Percentiles rank a stretch among this genome's conserved stretches.
Conservation (phyloP, 1,284 basidiomycete species). For the Uromyces viciae-fabae region DNA sequence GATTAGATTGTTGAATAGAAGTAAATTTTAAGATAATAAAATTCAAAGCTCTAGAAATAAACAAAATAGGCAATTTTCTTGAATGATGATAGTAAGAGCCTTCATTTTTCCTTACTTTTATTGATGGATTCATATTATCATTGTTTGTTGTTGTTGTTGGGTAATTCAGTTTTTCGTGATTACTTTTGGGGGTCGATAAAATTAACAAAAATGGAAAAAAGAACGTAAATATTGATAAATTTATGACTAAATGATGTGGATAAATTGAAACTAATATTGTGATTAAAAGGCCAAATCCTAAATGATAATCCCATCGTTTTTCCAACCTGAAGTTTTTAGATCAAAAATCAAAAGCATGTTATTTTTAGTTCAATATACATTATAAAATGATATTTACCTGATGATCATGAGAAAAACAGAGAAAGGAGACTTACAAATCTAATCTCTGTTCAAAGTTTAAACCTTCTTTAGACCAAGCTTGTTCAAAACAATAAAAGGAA, state of each 20-base stretch:
- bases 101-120: too few species aligned
- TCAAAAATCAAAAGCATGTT: not conserved
- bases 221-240: constrained; percentile 28
- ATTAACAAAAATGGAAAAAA: constrained; percentile 34
- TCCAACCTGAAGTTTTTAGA: not conserved
- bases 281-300: constrained; percentile 24
- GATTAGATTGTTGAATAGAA: not conserved
- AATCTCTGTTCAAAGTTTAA: constrained; percentile 1
- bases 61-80: not conserved
- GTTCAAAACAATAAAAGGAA: constrained; percentile 38
- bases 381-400: not conserved
- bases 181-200: not conserved
- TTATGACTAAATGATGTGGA: not conserved
- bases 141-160: not conserved
- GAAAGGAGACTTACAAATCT: constrained; percentile 7
- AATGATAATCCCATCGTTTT: constrained; percentile 28
- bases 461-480: constrained; percentile 3
- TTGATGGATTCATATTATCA: not conserved
- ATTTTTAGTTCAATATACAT: not conserved
- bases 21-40: not conserved
- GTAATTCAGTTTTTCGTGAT: not conserved
- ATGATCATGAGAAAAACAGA: not conserved
- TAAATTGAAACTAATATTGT: constrained; percentile 11
- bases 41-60: not conserved
- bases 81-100: not conserved